phyloP scores from a whole-genome alignment of 495 filamentous ascomycete species.

The Neurospora africana region DNA sequence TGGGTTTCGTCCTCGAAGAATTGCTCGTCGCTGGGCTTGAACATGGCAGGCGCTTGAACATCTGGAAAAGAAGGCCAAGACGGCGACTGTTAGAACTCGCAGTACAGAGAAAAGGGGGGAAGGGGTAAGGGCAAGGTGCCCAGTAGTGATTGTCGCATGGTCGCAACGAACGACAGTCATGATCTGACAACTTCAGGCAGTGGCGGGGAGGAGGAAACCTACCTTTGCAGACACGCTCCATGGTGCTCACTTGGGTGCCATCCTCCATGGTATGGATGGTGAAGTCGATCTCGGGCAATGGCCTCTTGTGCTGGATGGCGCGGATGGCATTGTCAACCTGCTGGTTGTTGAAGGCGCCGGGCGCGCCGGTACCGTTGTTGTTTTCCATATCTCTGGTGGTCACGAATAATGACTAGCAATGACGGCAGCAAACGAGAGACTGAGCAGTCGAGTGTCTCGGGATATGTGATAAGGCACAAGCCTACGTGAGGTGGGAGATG shows the following conservation, averaged over 20 bases:
- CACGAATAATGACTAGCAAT: background rate
- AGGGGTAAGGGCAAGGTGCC: background rate
- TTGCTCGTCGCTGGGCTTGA: conserved; percentile 73
- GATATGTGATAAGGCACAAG: background rate
- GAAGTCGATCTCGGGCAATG: conserved; percentile 95
- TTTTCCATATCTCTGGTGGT: conserved; percentile 22
- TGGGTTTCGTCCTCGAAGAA: conserved; percentile 65
- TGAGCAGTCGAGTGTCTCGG: background rate
- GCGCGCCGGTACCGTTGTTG: conserved; percentile 23
- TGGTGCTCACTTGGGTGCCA: conserved; percentile 84
- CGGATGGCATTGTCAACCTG: conserved; percentile 61
- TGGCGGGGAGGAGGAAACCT: conserved; percentile 12
- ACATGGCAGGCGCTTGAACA: conserved; percentile 92
- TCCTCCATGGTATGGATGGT: conserved; percentile 97
- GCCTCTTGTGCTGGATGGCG: conserved; percentile 85
- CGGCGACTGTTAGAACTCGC: conserved; percentile 3
- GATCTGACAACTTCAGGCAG: conserved; percentile 2
- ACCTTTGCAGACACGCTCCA: conserved; percentile 97
- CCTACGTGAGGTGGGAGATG: background rate
- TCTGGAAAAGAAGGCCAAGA: conserved; percentile 40
- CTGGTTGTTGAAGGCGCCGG: conserved; percentile 19
- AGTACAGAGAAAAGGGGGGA: background rate
- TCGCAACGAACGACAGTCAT: conserved; percentile 8
- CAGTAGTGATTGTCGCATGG: background rate
- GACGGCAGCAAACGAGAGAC: background rate